Conservation (phyloP, 2,329 filamentous ascomycete species). For the Diplodia intermedia region DNA sequence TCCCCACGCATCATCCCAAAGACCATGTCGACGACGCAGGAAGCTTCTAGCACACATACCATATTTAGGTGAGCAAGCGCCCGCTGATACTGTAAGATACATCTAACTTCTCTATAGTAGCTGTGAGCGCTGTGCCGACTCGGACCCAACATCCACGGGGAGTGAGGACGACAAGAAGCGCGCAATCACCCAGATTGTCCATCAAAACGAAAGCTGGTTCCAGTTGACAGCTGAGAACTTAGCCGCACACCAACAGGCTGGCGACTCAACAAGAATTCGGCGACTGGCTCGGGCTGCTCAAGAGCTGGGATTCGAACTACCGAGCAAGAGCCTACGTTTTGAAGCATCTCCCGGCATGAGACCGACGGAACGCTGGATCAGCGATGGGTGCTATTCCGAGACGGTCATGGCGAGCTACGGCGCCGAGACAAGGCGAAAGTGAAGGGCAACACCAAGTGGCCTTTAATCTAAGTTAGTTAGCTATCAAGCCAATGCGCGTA, state of each 20-base stretch:
- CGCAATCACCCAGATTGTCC: background rate
- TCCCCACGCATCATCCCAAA: background rate
- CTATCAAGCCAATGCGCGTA: background rate
- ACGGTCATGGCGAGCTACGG: background rate
- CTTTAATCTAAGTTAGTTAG: background rate
- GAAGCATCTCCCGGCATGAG: background rate
- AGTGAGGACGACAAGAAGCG: background rate
- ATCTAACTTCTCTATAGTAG: background rate
- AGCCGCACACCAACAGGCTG: background rate
- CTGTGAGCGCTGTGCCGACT: background rate
- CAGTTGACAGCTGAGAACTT: background rate
- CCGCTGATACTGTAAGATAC: background rate
- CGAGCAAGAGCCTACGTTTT: background rate
- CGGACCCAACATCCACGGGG: background rate
- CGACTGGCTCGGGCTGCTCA: constrained; percentile 8
- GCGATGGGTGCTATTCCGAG: background rate
- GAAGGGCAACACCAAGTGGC: background rate
- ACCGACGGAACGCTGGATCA: constrained; percentile 8
- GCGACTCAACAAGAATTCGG: background rate
- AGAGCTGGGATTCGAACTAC: constrained; percentile 1
- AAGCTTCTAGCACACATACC: background rate
- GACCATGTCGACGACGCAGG: background rate
- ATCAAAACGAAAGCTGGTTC: background rate
- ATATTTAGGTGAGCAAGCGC: background rate
- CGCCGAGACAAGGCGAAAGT: background rate